Conservation (phyloP, 495 filamentous ascomycete genomes). For the Poronia punctata region DNA sequence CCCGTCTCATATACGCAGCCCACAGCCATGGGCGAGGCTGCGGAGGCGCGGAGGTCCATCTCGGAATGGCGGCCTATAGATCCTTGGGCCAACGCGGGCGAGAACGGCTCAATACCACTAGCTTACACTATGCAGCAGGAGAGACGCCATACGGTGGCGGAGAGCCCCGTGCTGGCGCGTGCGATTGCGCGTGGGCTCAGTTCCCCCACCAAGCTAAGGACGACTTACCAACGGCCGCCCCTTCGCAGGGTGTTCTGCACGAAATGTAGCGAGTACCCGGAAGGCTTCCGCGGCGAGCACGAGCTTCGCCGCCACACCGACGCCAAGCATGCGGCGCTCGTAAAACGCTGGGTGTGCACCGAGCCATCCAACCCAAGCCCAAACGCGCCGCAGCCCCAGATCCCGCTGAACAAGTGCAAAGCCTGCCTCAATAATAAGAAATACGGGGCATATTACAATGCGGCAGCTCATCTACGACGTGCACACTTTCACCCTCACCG, state of each 20-base stretch:
- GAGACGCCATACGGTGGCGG: constrained; percentile 42
- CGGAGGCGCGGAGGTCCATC: constrained; percentile 33
- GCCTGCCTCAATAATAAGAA: constrained; percentile 71
- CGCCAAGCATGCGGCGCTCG: constrained; percentile 63
- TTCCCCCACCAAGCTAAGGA: constrained; percentile 55
- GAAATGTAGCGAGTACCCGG: constrained; percentile 71
- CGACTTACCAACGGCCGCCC: constrained; percentile 65
- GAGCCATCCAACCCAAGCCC: constrained; percentile 33
- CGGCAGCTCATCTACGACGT: constrained; percentile 82
- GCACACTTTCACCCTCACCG: constrained; percentile 77
- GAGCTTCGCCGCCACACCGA: constrained; percentile 85
- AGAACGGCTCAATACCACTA: constrained; percentile 22
- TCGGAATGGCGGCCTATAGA: constrained; percentile 37
- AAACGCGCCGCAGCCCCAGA: constrained; percentile 48
- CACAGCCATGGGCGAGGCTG: constrained; percentile 25
- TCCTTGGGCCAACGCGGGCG: constrained; percentile 28
- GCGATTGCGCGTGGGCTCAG: constrained; percentile 30
- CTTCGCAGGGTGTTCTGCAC: constrained; percentile 72
- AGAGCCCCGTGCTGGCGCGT: constrained; percentile 36
- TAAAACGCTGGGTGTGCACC: constrained; percentile 75
- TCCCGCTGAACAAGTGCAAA: constrained; percentile 78
- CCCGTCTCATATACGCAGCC: constrained; percentile 26
- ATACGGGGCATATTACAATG: constrained; percentile 97
- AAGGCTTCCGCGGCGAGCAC: constrained; percentile 91
- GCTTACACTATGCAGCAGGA: constrained; percentile 28